phyloP scores from a whole-genome alignment of 2,329 filamentous ascomycete genomes.

The Fusarium fracticaudum region DNA sequence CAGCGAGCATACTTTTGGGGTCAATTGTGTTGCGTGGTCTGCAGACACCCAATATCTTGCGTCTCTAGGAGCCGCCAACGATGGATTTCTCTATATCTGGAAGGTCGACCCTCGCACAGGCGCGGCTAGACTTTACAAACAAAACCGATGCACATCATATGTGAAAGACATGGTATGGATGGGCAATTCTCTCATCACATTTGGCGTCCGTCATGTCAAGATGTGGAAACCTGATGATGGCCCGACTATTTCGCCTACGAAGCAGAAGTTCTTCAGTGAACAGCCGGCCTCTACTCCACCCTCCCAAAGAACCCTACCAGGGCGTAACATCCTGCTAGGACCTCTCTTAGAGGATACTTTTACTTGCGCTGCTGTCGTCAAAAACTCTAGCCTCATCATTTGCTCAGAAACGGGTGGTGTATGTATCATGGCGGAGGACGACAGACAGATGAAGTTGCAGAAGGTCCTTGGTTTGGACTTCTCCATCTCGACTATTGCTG shows the following conservation, averaged over 20 bases:
- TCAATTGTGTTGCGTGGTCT: constrained; percentile 89
- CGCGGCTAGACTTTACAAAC: constrained; percentile 79
- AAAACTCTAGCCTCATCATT: constrained; percentile 78
- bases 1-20: constrained; percentile 89
- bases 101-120: constrained; percentile 84
- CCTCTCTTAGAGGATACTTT: constrained; percentile 85
- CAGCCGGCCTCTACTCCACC: constrained; percentile 44
- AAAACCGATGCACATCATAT: constrained; percentile 90
- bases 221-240: constrained; percentile 86
- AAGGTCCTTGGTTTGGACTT: constrained; percentile 75
- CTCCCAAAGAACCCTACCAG: constrained; percentile 73
- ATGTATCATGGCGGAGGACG: constrained; percentile 85
- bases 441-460: constrained; percentile 74
- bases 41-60: constrained; percentile 86
- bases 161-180: constrained; percentile 92
- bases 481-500: constrained; percentile 71
- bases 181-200: constrained; percentile 82
- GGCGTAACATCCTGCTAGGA: constrained; percentile 88
- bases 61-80: constrained; percentile 87
- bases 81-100: constrained; percentile 95
- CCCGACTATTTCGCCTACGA: constrained; percentile 68
- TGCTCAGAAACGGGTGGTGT: constrained; percentile 90
- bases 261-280: constrained; percentile 65
- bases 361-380: constrained; percentile 75
- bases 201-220: constrained; percentile 92